Evolutionary conservation across 2,329 filamentous ascomycete genomes (phyloP).

Genomic region (Penicillium sp.): DNA sequence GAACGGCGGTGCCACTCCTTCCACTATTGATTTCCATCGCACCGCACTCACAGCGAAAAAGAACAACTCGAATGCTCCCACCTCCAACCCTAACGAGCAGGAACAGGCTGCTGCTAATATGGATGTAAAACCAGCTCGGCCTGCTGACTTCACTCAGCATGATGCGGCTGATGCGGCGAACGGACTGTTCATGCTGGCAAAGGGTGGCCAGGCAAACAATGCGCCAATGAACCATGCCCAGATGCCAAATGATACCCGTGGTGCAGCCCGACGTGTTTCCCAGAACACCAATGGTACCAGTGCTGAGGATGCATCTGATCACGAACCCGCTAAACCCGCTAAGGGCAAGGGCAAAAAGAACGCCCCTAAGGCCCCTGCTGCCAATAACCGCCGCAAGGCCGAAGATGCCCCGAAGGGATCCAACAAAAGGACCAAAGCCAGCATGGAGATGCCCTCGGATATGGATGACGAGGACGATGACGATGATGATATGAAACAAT

Average conservation of each 20-base stretch:
- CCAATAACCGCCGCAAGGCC: conserved; percentile 74
- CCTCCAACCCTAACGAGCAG: conserved; percentile 43
- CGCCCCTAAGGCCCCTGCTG: conserved; percentile 50
- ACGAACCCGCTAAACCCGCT: conserved; percentile 64
- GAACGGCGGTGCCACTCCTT: conserved; percentile 80
- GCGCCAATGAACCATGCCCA: conserved; percentile 50
- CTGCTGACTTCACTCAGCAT: conserved; percentile 74
- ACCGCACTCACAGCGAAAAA: conserved; percentile 78
- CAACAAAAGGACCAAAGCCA: conserved; percentile 72
- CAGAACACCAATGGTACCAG: conserved; percentile 50
- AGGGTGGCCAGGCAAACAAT: conserved; percentile 57
- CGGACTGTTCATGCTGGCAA: conserved; percentile 84
- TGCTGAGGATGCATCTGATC: conserved; percentile 69
- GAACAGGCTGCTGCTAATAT: conserved; percentile 43
- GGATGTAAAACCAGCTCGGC: conserved; percentile 46
- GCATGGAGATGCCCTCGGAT: conserved; percentile 44
- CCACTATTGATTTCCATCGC: conserved; percentile 90
- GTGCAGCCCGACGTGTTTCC: conserved; percentile 45
- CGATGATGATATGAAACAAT: conserved; percentile 52
- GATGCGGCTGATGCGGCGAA: conserved; percentile 93
- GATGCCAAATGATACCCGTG: conserved; percentile 46
- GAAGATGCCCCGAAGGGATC: conserved; percentile 69
- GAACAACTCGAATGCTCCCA: conserved; percentile 48
- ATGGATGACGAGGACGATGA: conserved; percentile 52
- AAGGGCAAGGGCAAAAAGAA: conserved; percentile 70